A percentile compares a stretch with the other conserved stretches of the same genome.
phyloP scores from a whole-genome alignment of 2,329 filamentous ascomycete genomes.

The Eurotiales sp. region DNA sequence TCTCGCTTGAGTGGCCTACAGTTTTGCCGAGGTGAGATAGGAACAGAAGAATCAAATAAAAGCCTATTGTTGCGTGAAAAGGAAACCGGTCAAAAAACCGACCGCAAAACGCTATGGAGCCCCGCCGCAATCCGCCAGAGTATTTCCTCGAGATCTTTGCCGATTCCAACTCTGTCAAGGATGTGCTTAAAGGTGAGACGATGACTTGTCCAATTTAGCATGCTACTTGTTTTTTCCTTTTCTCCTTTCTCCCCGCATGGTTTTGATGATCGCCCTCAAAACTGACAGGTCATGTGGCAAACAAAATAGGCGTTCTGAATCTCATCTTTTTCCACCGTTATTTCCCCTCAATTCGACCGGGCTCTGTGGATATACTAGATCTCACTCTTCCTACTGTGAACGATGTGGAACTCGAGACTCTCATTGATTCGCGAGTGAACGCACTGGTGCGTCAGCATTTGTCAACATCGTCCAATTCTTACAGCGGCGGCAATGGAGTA shows the following conservation, averaged over 20 bases:
- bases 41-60: background rate
- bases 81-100: background rate
- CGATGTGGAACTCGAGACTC: constrained; percentile 84
- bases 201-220: constrained; percentile 4
- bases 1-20: constrained; percentile 9
- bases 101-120: constrained; percentile 65
- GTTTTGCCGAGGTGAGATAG: constrained; percentile 1
- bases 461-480: constrained; percentile 53
- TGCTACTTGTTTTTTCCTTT: background rate
- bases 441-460: constrained; percentile 74
- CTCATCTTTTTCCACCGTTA: constrained; percentile 99
- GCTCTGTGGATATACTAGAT: constrained; percentile 84
- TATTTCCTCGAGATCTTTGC: constrained; percentile 93
- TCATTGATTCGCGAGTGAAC: constrained; percentile 84
- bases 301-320: constrained; percentile 75
- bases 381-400: constrained; percentile 84
- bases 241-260: background rate
- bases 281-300: constrained; percentile 2
- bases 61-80: background rate
- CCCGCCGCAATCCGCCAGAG: constrained; percentile 66
- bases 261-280: background rate
- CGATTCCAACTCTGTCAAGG: constrained; percentile 82
- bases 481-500: constrained; percentile 53
- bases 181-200: constrained; percentile 79
- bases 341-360: constrained; percentile 80